These are phyloP conservation scores for Fomitiporia mediterranea DNA, from an alignment of 1,284 basidiomycete genomes.

Conservation along the genomic window DNA sequence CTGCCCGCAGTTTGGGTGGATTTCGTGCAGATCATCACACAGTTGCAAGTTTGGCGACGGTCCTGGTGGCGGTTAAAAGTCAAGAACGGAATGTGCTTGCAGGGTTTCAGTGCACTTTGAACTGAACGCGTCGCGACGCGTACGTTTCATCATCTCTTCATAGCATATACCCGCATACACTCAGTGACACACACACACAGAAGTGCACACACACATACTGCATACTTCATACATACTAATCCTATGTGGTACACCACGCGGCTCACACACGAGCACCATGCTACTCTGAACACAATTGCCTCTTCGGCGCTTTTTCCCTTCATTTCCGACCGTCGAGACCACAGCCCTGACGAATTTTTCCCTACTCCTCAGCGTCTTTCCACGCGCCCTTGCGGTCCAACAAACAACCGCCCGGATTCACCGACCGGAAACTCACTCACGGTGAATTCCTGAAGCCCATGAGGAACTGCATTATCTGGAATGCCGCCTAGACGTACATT, in stretches of 20 bases:
- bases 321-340: neutral
- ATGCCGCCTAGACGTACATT: slow-evolving; percentile 43
- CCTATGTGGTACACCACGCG: too few relatives aligned
- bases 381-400: neutral
- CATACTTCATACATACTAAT: too few relatives aligned
- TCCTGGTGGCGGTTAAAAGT: neutral
- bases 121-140: slow-evolving; percentile 6
- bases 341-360: too few relatives aligned
- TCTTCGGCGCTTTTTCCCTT: neutral
- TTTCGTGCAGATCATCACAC: too few relatives aligned
- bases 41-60: slow-evolving; percentile 2
- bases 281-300: neutral
- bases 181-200: too few relatives aligned
- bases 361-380: neutral
- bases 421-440: slow-evolving; percentile 10
- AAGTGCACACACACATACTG: too few relatives aligned
- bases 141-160: neutral
- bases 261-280: neutral
- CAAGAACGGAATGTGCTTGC: neutral
- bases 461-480: slow-evolving; percentile 66
- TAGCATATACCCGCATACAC: neutral
- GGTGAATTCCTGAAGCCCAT: slow-evolving; percentile 53
- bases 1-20: too few relatives aligned
- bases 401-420: neutral
- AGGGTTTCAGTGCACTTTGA: too few relatives aligned